phyloP scores from a whole-genome alignment of 805 yeast species.

The Komagataella mondaviorum region DNA sequence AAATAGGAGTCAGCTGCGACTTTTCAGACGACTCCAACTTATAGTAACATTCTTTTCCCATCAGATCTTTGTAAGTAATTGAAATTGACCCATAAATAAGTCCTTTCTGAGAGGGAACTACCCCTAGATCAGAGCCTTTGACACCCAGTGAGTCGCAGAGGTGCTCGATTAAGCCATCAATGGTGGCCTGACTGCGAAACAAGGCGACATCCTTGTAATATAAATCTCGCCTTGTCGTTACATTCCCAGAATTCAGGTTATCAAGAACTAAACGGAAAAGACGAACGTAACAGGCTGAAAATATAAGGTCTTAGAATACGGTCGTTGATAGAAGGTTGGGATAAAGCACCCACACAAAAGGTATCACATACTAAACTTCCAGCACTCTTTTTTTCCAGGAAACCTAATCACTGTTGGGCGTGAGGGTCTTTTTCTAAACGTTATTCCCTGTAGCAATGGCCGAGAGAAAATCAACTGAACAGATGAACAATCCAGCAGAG shows the following conservation, averaged over 20 bases:
- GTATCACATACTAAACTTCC: not conserved
- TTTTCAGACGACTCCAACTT: not conserved
- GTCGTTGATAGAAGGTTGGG: not conserved
- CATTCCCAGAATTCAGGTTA: not conserved
- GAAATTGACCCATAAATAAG: slow-evolving; percentile 27
- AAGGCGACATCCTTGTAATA: slow-evolving; percentile 44
- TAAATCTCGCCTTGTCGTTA: slow-evolving; percentile 39
- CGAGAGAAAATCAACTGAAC: not conserved
- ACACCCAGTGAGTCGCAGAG: slow-evolving; percentile 24
- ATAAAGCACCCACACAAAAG: not conserved
- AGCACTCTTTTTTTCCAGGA: not conserved
- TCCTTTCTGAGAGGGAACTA: slow-evolving; percentile 46
- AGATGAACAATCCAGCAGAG: not conserved
- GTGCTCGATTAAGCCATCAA: slow-evolving; percentile 24
- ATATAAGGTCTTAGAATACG: not conserved
- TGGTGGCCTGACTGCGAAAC: slow-evolving; percentile 28
- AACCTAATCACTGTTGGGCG: not conserved
- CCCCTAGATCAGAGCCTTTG: slow-evolving; percentile 22
- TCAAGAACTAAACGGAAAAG: slow-evolving; percentile 2
- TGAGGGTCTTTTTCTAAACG: not conserved
- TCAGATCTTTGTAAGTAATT: slow-evolving; percentile 3
- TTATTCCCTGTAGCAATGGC: not conserved
- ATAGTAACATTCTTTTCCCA: not conserved
- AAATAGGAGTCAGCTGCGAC: not conserved
- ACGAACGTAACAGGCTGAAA: slow-evolving; percentile 3